A percentile compares a stretch with the other conserved stretches of the same genome.
These are phyloP conservation scores for Scheffersomyces ergatensis DNA, from an alignment of 805 yeast genomes.

Conservation along the genomic window DNA sequence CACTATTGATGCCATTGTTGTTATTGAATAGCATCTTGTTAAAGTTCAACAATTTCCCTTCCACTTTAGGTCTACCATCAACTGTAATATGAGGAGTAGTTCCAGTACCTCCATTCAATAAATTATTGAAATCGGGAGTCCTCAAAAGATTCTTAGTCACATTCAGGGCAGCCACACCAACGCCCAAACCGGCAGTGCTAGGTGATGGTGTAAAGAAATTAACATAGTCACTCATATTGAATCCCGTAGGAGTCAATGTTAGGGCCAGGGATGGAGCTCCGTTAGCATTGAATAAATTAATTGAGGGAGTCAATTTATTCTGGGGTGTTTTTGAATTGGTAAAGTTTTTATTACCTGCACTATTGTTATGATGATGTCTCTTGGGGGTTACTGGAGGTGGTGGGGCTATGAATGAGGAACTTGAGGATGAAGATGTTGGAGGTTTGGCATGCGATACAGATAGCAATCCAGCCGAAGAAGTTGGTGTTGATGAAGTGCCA, in stretches of 20 bases:
- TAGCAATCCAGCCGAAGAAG: background rate
- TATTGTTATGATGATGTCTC: conserved; percentile 16
- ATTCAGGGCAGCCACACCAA: conserved; percentile 2
- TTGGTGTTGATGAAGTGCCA: conserved; percentile 4
- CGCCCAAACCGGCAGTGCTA: conserved; percentile 13
- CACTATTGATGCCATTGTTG: too few relatives aligned
- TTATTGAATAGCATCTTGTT: conserved; percentile 32
- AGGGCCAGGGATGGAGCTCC: conserved; percentile 43
- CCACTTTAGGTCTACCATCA: conserved; percentile 22
- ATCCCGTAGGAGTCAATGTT: conserved; percentile 59
- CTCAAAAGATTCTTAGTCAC: conserved; percentile 27
- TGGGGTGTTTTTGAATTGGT: conserved; percentile 34
- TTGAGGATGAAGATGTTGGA: conserved; percentile 5
- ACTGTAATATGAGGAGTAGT: conserved; percentile 8
- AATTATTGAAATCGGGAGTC: conserved; percentile 41
- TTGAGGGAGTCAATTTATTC: conserved; percentile 39
- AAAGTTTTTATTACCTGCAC: conserved; percentile 1
- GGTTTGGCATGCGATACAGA: background rate
- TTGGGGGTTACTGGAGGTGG: conserved; percentile 45
- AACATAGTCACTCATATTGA: conserved; percentile 81
- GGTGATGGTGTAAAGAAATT: conserved; percentile 77
- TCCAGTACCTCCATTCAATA: conserved; percentile 12
- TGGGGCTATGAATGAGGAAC: conserved; percentile 33
- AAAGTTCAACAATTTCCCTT: conserved; percentile 44
- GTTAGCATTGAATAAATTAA: conserved; percentile 25